phyloP scores from a whole-genome alignment of 1,284 basidiomycete genomes.

The Vanrija sp. region DNA sequence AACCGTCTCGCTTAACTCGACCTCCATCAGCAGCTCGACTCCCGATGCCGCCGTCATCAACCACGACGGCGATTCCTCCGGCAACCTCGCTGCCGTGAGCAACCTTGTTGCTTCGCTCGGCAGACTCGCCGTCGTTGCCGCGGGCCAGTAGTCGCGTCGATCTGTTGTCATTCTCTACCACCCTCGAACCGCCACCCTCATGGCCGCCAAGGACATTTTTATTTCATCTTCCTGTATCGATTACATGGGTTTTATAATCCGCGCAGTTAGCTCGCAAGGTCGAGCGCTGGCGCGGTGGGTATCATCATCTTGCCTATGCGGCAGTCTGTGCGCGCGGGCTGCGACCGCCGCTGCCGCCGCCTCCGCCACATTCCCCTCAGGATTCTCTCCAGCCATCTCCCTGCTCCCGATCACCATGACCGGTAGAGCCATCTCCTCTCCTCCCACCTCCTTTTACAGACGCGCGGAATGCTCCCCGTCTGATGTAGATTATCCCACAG shows the following conservation, averaged over 20 bases:
- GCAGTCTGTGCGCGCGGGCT: no score
- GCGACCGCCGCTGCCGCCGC: no score
- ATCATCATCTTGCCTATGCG: neutral
- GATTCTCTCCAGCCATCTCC: no score
- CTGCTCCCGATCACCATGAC: neutral
- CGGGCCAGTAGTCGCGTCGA: slow-evolving; percentile 1
- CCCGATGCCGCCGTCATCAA: slow-evolving; percentile 8
- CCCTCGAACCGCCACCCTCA: neutral
- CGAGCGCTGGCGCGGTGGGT: neutral
- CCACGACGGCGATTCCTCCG: slow-evolving; percentile 2
- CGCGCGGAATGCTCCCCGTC: no score
- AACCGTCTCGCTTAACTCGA: slow-evolving; percentile 5
- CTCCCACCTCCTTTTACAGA: neutral
- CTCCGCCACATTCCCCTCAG: no score
- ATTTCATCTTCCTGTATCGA: slow-evolving; percentile 1
- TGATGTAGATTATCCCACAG: neutral
- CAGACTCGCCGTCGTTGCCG: slow-evolving; percentile 37
- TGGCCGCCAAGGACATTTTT: neutral
- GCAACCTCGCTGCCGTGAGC: slow-evolving; percentile 36
- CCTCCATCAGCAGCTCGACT: slow-evolving; percentile 2
- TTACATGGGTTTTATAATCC: slow-evolving; percentile 9
- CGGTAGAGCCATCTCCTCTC: neutral
- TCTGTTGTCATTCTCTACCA: neutral
- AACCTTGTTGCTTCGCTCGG: slow-evolving; percentile 37
- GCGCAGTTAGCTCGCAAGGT: neutral